These are phyloP conservation scores for Solanum paucissectum DNA, from an alignment of 257 asterid species.

Conservation along the genomic window DNA sequence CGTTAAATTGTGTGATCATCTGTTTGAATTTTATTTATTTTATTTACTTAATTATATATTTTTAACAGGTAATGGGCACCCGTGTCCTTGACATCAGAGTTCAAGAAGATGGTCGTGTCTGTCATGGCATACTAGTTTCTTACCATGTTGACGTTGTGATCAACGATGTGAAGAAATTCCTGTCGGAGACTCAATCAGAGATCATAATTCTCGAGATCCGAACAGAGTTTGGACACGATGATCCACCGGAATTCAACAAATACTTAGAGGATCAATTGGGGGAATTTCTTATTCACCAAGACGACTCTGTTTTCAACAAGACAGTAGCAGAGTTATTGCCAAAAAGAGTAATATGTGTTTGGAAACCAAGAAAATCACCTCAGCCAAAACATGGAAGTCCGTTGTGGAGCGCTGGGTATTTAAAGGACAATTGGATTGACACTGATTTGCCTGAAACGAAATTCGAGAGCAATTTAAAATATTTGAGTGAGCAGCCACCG, in stretches of 20 bases:
- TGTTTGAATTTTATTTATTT: not conserved
- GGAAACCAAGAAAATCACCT: slow-evolving; percentile 74
- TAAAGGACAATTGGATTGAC: slow-evolving; percentile 76
- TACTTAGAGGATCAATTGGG: slow-evolving; percentile 59
- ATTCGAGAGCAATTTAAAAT: slow-evolving; percentile 69
- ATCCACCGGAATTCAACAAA: slow-evolving; percentile 62
- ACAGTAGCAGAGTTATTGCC: slow-evolving; percentile 60
- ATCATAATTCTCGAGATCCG: slow-evolving; percentile 66
- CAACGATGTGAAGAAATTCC: slow-evolving; percentile 45
- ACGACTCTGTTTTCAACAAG: slow-evolving; percentile 47
- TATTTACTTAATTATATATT: not conserved
- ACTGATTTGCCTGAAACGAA: slow-evolving; percentile 81
- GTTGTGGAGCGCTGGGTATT: slow-evolving; percentile 56
- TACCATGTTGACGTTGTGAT: slow-evolving; percentile 56
- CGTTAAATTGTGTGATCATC: not conserved
- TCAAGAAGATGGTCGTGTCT: slow-evolving; percentile 61
- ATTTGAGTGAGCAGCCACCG: slow-evolving; percentile 49
- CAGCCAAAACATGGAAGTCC: slow-evolving; percentile 45
- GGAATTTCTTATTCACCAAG: slow-evolving; percentile 55
- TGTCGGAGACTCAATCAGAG: slow-evolving; percentile 62
- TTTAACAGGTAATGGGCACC: slow-evolving; percentile 28
- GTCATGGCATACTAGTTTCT: slow-evolving; percentile 66
- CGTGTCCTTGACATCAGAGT: slow-evolving; percentile 65
- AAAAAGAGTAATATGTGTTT: slow-evolving; percentile 68
- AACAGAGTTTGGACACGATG: slow-evolving; percentile 84